Percentiles rank a stretch among this genome's conserved stretches.
Conservation (phyloP, 371 early-diverging fungal genomes). For the Nematocida homosporus region DNA sequence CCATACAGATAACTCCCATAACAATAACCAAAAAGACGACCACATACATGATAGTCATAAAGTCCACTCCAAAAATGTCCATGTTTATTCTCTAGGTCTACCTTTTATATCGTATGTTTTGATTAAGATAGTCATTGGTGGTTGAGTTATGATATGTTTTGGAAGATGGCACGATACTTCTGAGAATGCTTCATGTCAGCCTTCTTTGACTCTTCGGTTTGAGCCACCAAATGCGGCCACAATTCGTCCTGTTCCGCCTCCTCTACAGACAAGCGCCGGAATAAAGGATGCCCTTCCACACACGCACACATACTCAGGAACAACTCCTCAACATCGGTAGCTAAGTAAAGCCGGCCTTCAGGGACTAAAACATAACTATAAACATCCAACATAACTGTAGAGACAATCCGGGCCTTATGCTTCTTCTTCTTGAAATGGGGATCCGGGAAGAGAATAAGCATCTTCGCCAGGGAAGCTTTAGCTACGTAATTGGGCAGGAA, state of each 20-base stretch:
- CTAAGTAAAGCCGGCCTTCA: constrained; percentile 64
- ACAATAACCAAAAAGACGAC: constrained; percentile 6
- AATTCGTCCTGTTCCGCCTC: constrained; percentile 31
- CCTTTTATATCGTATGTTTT: not conserved
- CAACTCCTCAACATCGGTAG: constrained; percentile 67
- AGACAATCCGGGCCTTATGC: constrained; percentile 94
- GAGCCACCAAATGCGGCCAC: constrained; percentile 18
- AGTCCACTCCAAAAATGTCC: not conserved
- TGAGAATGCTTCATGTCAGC: constrained; percentile 54
- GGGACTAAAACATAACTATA: constrained; percentile 62
- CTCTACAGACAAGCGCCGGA: constrained; percentile 24
- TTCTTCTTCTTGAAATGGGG: constrained; percentile 99
- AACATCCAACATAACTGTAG: constrained; percentile 65
- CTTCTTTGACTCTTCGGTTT: constrained; percentile 55
- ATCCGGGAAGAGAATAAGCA: constrained; percentile 93
- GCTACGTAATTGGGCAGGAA: constrained; percentile 93
- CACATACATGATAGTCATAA: not conserved
- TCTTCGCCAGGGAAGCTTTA: constrained; percentile 82
- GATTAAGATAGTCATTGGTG: not conserved
- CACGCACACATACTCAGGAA: constrained; percentile 59
- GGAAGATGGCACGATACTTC: constrained; percentile 48
- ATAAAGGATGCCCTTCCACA: constrained; percentile 45
- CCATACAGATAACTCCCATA: constrained; percentile 27
- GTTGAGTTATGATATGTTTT: not conserved
- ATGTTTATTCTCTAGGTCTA: not conserved